Evolutionary conservation across 495 filamentous ascomycete genomes (phyloP).

Genomic region (Xylaria venustula): DNA sequence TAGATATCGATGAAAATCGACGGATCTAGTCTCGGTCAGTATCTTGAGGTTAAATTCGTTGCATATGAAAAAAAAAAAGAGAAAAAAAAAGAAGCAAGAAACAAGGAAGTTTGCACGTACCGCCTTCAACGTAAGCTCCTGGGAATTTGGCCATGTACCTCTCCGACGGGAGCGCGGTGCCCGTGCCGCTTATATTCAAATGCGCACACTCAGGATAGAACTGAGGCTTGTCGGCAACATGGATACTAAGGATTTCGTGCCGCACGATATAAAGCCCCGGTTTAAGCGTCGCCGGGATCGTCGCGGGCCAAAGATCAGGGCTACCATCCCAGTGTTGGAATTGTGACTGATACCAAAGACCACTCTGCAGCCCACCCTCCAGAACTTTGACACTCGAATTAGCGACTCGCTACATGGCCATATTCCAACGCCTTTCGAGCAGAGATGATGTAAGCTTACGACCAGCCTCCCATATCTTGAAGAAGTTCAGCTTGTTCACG

Average conservation of each 20-base stretch:
- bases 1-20: constrained; percentile 55
- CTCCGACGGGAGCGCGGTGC: constrained; percentile 36
- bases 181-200: constrained; percentile 47
- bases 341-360: constrained; percentile 51
- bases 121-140: constrained; percentile 46
- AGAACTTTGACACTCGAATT: constrained; percentile 24
- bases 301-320: constrained; percentile 47
- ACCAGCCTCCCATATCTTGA: constrained; percentile 54
- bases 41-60: too few relatives aligned
- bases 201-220: constrained; percentile 59
- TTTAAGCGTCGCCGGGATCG: constrained; percentile 45
- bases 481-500: constrained; percentile 42
- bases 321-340: constrained; percentile 48
- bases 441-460: neutral
- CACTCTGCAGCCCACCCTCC: constrained; percentile 46
- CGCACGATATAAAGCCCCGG: constrained; percentile 52
- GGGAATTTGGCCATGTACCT: constrained; percentile 49
- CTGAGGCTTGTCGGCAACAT: constrained; percentile 52
- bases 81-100: too few relatives aligned
- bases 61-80: too few relatives aligned
- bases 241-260: constrained; percentile 56
- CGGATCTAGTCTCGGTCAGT: constrained; percentile 34
- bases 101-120: too few relatives aligned
- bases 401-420: neutral
- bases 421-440: neutral